phyloP scores from a whole-genome alignment of 768 basidiomycete genomes.

The Coprinellus aureogranulatus region DNA sequence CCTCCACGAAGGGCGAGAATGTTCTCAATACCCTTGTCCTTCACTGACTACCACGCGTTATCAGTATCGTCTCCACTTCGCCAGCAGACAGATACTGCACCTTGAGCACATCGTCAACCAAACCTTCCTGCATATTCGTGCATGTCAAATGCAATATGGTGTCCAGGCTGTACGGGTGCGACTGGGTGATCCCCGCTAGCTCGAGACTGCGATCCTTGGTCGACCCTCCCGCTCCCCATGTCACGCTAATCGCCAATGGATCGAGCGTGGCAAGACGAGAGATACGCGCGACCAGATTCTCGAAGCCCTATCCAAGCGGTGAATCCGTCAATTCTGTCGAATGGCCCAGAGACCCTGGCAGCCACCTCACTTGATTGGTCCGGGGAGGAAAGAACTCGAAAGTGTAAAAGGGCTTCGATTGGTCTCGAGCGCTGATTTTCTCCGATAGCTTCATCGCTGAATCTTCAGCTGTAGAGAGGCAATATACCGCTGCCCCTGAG shows the following conservation, averaged over 20 bases:
- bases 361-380: conserved; percentile 68
- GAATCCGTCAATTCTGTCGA: neutral
- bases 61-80: neutral
- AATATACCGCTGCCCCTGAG: neutral
- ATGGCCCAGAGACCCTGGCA: too few species aligned
- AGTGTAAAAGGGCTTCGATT: conserved; percentile 73
- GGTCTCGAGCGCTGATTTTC: conserved; percentile 50
- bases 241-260: conserved; percentile 86
- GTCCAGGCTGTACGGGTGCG: conserved; percentile 65
- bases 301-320: conserved; percentile 62
- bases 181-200: conserved; percentile 75
- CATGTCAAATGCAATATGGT: conserved; percentile 94
- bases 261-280: conserved; percentile 71
- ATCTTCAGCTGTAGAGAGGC: neutral
- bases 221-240: conserved; percentile 96
- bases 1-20: conserved; percentile 92
- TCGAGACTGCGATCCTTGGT: conserved; percentile 87
- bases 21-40: conserved; percentile 79
- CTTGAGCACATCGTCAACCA: conserved; percentile 80
- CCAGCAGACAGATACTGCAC: conserved; percentile 37
- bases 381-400: conserved; percentile 98
- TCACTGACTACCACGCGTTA: conserved; percentile 57
- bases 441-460: conserved; percentile 67
- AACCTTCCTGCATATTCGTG: conserved; percentile 91
- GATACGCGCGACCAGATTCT: conserved; percentile 87